Base-by-base conservation (phyloP, 2,329 filamentous ascomycete genomes). In the Tolypocladium pustulatum region DNA sequence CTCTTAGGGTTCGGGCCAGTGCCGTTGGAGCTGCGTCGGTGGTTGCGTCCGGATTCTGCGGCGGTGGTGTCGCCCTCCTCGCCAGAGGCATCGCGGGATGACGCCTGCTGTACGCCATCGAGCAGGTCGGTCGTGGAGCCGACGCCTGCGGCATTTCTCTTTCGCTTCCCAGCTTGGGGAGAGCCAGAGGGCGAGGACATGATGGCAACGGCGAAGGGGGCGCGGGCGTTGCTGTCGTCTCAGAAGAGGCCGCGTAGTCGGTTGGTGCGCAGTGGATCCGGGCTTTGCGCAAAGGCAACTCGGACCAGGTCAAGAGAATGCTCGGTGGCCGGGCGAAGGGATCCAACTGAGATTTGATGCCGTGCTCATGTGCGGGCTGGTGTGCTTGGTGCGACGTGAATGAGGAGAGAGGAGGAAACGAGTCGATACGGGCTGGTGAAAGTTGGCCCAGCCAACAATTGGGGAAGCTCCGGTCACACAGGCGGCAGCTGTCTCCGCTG, bases 1-100 rank as follows among this genome's bases (percentile, higher is more conserved):
- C 92, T 86, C 79, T 96, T 96, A 61, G 90, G 83, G 51, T 86
- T 86, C 67, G 82, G 79, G 61, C 77, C 76, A 64, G 73, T 71
- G 59, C 70, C 72, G 62, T 78, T 76, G 49, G 78, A 74, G 71
- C 86, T 86, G 69, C 82, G 59, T 75, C 74, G 72, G 86, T 86
- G 72, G 81, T 84, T 82, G 61, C 77, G 77, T 57, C 73, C 75
- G 51, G 79, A 80, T 70, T 87, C 82, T 61, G 81, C 81, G 57
- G 88, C 83, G 20, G 87, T 86, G 64, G 90, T 89, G 67, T 88
- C 86, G 67, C 84, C 86, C 70, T 93, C 90, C 75, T 96, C 90
- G 63, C 81, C 89, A 20, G 90, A 93, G 61, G 89, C 89, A 76
- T 95, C 90, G 69, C 89, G 84, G 40, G 90, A 92, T 22, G 89